These are phyloP conservation scores for Pythium biforme DNA, from an alignment of 352 stramenopile genomes.

Conservation along the genomic window DNA sequence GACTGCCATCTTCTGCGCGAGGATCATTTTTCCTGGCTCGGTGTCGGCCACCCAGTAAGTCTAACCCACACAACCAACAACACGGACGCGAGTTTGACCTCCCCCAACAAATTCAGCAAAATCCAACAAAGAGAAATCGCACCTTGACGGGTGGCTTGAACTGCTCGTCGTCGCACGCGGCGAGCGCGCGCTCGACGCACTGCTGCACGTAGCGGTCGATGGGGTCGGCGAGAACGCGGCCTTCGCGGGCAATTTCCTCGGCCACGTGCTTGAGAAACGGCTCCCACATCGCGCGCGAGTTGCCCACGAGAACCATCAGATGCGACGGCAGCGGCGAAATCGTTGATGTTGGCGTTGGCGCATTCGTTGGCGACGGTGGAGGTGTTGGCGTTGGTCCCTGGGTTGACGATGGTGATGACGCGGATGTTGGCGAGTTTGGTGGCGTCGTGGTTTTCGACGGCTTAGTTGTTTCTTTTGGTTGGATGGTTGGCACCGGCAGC, in stretches of 20 bases:
- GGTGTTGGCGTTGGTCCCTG: neutral
- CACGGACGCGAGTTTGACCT: neutral
- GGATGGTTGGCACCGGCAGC: constrained; percentile 27
- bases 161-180: constrained; percentile 20
- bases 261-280: constrained; percentile 45
- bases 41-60: constrained; percentile 71
- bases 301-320: constrained; percentile 68
- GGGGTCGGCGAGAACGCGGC: constrained; percentile 39
- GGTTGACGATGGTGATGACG: neutral
- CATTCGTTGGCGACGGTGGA: neutral
- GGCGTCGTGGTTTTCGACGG: neutral
- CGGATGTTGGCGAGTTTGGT: neutral
- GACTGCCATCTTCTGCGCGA: constrained; percentile 68
- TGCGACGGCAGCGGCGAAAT: constrained; percentile 25
- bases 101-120: neutral
- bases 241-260: constrained; percentile 27
- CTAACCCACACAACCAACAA: constrained; percentile 22
- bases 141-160: constrained; percentile 32
- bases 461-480: neutral
- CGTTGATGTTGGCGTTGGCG: neutral
- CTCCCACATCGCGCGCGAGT: constrained; percentile 55
- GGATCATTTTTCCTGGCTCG: constrained; percentile 68
- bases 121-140: neutral
- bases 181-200: constrained; percentile 33
- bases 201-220: constrained; percentile 61